These are phyloP conservation scores for Phytopythium vexans DNA, from an alignment of 352 stramenopile genomes.

Conservation along the genomic window DNA sequence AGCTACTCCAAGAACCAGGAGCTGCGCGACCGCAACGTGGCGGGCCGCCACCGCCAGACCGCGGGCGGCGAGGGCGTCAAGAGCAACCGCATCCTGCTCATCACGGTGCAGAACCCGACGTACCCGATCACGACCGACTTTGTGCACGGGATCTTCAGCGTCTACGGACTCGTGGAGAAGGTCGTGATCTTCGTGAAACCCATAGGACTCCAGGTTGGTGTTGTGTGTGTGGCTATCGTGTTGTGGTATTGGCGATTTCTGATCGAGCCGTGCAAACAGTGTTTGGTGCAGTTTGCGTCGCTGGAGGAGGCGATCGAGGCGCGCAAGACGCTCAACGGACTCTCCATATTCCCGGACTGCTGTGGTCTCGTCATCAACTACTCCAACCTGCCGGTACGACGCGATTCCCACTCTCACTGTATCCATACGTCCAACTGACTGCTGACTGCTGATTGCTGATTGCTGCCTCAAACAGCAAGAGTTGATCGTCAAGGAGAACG, in stretches of 20 bases:
- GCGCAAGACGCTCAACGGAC: conserved; percentile 43
- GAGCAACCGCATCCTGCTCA: conserved; percentile 56
- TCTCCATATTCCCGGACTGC: conserved; percentile 60
- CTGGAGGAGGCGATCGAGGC: conserved; percentile 36
- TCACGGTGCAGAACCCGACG: conserved; percentile 66
- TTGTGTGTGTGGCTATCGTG: background rate
- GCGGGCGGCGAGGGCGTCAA: conserved; percentile 7
- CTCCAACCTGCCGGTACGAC: conserved; percentile 44
- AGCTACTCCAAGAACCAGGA: conserved; percentile 67
- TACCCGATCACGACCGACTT: conserved; percentile 58
- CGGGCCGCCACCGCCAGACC: conserved; percentile 6
- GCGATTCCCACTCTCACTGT: too few relatives aligned
- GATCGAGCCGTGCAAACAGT: conserved; percentile 14
- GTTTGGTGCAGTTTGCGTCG: conserved; percentile 48
- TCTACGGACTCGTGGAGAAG: conserved; percentile 53
- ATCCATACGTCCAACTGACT: background rate
- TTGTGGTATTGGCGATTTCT: background rate
- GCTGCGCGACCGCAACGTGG: conserved; percentile 31
- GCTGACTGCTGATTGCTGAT: background rate
- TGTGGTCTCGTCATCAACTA: conserved; percentile 59
- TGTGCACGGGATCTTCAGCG: conserved; percentile 41
- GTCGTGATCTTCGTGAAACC: conserved; percentile 63
- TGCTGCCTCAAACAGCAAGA: conserved; percentile 27
- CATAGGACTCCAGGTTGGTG: conserved; percentile 37
- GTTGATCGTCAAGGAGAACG: conserved; percentile 63